Evolutionary conservation across 2,329 filamentous ascomycete species (phyloP).

Genomic region (Akanthomyces lecanii): DNA sequence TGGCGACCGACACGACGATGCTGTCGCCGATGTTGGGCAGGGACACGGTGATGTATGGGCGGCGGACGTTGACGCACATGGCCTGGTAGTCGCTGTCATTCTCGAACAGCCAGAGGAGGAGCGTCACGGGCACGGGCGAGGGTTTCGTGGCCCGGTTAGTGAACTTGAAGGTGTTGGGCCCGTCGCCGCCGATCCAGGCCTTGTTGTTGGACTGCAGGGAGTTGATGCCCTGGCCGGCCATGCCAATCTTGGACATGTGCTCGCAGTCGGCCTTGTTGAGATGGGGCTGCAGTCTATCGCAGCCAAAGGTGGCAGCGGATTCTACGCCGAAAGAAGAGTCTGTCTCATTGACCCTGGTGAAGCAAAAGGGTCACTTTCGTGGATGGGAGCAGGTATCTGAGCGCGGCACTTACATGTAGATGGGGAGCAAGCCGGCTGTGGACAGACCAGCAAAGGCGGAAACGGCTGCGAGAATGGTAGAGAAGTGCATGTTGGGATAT

Average conservation of each 20-base stretch:
- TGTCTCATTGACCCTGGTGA: not conserved
- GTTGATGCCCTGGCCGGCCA: conserved; percentile 25
- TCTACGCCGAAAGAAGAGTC: not conserved
- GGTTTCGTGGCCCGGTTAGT: conserved; percentile 22
- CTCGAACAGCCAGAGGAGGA: conserved; percentile 26
- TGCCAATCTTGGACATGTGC: conserved; percentile 26
- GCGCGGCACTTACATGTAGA: not conserved
- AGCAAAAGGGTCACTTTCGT: not conserved
- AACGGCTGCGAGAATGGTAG: not conserved
- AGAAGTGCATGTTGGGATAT: not conserved
- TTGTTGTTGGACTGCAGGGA: conserved; percentile 19
- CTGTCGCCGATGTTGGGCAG: conserved; percentile 30
- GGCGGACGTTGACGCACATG: conserved; percentile 26
- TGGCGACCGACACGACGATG: conserved; percentile 34
- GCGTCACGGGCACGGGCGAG: conserved; percentile 19
- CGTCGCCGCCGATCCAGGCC: conserved; percentile 28
- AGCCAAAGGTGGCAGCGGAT: conserved; percentile 4
- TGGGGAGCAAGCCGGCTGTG: not conserved
- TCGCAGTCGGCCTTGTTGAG: conserved; percentile 25
- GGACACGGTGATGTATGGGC: conserved; percentile 32
- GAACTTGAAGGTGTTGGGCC: conserved; percentile 28
- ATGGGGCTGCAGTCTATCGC: conserved; percentile 19
- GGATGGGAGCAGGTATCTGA: not conserved
- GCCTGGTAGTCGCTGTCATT: conserved; percentile 20
- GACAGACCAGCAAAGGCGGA: not conserved